Evolutionary conservation across 75 land plant species (phyloP).

Genomic region (Pseudotsuga menziesii): DNA sequence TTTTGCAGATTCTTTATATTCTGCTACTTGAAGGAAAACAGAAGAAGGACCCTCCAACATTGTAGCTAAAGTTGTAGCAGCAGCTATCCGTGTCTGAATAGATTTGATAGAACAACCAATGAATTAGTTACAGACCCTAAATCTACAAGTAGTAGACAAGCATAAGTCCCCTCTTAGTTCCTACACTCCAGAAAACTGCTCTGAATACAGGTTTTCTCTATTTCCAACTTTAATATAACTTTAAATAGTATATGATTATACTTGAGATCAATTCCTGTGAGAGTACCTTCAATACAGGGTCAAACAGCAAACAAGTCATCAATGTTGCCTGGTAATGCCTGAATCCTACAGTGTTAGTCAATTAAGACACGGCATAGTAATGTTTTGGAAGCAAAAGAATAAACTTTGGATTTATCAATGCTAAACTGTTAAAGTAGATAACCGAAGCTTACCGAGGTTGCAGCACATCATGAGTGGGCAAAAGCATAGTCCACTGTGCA

Average conservation of each 20-base stretch:
- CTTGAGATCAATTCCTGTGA: not conserved
- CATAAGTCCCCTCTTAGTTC: not conserved
- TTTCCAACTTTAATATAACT: not conserved
- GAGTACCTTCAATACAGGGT: conserved; percentile 62
- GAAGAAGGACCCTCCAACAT: conserved; percentile 85
- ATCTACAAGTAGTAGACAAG: not conserved
- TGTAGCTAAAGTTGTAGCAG: conserved; percentile 62
- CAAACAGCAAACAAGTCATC: conserved; percentile 66
- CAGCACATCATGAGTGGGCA: conserved; percentile 85
- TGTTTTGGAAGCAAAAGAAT: not conserved
- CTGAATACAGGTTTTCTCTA: not conserved
- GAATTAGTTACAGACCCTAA: not conserved
- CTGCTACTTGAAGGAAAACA: conserved; percentile 86
- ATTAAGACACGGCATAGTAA: not conserved
- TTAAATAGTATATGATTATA: not conserved
- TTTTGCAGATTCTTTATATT: conserved; percentile 67
- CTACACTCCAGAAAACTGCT: not conserved
- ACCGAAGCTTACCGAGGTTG: conserved; percentile 53
- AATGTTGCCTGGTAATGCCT: conserved; percentile 62
- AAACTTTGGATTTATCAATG: conserved; percentile 1
- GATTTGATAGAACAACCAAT: not conserved
- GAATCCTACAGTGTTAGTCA: conserved; percentile 11
- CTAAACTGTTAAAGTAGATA: not conserved
- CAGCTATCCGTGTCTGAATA: conserved; percentile 61
- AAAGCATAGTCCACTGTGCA: conserved; percentile 81